These are phyloP conservation scores for Apiospora hydei DNA, from an alignment of 2,329 filamentous ascomycete genomes.

Conservation along the genomic window DNA sequence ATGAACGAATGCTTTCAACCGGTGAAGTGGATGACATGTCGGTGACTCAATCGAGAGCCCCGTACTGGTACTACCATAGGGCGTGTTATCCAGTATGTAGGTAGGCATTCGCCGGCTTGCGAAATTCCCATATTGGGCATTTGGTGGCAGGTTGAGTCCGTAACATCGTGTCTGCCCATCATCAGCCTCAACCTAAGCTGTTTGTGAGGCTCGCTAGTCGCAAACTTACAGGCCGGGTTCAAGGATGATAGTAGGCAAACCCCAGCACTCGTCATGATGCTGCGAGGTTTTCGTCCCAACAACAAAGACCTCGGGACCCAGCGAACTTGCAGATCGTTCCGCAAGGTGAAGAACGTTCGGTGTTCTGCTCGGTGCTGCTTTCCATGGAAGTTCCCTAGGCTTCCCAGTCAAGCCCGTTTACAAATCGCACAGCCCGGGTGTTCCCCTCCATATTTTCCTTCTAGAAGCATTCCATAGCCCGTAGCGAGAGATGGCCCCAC, in stretches of 20 bases:
- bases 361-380: not conserved
- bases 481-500: not conserved
- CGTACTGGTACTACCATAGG: not conserved
- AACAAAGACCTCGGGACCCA: not conserved
- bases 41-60: not conserved
- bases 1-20: not conserved
- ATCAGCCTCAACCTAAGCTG: not conserved
- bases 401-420: not conserved
- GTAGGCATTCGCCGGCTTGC: not conserved
- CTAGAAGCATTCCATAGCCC: slow-evolving; percentile 6
- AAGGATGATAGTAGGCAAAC: not conserved
- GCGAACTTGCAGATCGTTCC: not conserved
- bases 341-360: not conserved
- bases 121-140: not conserved
- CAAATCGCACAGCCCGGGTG: not conserved
- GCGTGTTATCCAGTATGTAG: not conserved
- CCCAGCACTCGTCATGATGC: not conserved
- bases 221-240: slow-evolving; percentile 2
- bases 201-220: not conserved
- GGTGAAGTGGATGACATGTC: not conserved
- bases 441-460: not conserved
- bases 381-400: not conserved
- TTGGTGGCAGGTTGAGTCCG: not conserved
- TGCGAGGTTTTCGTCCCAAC: not conserved
- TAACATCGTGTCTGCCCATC: not conserved